Base-by-base conservation (phyloP, 2,329 filamentous ascomycete species). In the Diaporthe vaccinii region DNA sequence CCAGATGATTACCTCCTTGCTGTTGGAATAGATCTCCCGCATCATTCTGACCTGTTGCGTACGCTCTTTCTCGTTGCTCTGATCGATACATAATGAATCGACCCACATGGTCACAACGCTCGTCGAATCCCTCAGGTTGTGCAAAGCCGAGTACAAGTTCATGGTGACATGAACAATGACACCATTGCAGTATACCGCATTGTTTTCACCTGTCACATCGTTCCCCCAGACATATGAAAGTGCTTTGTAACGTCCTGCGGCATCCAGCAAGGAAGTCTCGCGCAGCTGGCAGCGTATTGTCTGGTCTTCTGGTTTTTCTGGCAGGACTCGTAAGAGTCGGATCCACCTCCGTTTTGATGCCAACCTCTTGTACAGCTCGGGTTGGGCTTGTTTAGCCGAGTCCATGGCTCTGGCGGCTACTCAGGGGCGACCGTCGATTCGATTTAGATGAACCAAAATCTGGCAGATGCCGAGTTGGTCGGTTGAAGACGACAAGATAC, bases 1-100 rank as follows among this genome's bases (percentile, higher is more conserved):
- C 71, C 71, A 73, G n/a, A 73, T 67, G 31, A 73, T 65, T 1
- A 73, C 71, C 46, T 73, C 71, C 28, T 36, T 65, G 58, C 58
- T 55, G 28, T 53, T 44, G 6, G 58, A 36, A 25, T 73, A 73
- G 8, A 73, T 73, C 4, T 73, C 71, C 22, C 58, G 44, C 71
- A 73, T 73, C 58, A 73, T 65, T 5, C 58, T 31, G 17, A 73
- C 71, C 34, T 73, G 58, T 5, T n/a, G 58, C 34, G 44, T 53
- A 14, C 58, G 71, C 44, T 73, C 71, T 25, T 17, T 41, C n/a
- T 65, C 58, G 6, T 73, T 53, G 0, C 4, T 2, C 34, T 73
- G 71, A 8, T 73, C 34, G 10, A 73, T 73, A 9, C 58, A 73
- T 17, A 65, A 41, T 3, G 71, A 57, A 34, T 73, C 58, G 15